Percentiles rank a stretch among this genome's conserved stretches.
Conservation (phyloP, 345 rosid genomes). For the Bruguiera parviflora region DNA sequence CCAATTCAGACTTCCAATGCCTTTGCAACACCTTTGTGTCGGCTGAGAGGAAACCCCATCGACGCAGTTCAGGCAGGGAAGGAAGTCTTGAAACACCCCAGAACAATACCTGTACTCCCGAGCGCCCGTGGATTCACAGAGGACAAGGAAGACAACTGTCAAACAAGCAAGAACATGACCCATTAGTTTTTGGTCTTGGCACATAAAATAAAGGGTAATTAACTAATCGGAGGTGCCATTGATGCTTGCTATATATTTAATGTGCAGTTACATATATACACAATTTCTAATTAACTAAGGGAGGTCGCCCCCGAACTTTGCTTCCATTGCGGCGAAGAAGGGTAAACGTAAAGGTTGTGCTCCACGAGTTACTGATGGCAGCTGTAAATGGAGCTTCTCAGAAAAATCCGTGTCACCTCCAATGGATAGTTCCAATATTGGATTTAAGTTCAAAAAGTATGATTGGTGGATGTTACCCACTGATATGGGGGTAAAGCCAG, state of each 20-base stretch:
- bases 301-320: too few relatives aligned
- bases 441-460: too few relatives aligned
- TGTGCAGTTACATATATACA: too few relatives aligned
- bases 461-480: too few relatives aligned
- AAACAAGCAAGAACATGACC: not conserved
- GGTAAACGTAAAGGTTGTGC: too few relatives aligned
- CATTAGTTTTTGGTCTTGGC: not conserved
- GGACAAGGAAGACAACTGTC: not conserved
- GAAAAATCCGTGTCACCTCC: too few relatives aligned
- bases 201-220: not conserved
- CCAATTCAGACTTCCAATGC: constrained; percentile 15
- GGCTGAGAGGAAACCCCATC: not conserved
- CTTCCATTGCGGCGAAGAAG: too few relatives aligned
- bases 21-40: constrained; percentile 10
- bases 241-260: too few relatives aligned
- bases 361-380: too few relatives aligned
- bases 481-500: too few relatives aligned
- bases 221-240: not conserved
- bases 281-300: too few relatives aligned
- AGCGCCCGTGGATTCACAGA: not conserved
- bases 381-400: not conserved
- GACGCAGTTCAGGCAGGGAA: not conserved
- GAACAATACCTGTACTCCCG: not conserved
- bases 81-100: not conserved
- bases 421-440: too few relatives aligned